Evolutionary conservation across 2,329 filamentous ascomycete genomes (phyloP).

Genomic region (Talaromyces sp.): DNA sequence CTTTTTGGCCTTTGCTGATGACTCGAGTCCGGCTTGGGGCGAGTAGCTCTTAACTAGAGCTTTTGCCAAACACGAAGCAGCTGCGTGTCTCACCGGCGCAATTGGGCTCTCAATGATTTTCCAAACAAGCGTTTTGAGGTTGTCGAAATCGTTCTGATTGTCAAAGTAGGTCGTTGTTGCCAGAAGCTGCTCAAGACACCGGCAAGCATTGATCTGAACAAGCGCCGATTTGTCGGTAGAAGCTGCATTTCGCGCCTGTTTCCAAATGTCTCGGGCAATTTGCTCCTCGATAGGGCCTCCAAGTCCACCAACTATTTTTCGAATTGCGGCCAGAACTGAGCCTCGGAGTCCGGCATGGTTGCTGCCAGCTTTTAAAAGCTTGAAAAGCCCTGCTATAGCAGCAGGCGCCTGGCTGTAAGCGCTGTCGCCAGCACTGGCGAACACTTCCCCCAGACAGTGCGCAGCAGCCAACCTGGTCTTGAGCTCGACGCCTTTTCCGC

Average conservation of each 20-base stretch:
- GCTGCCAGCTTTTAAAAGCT: slow-evolving; percentile 71
- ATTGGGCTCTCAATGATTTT: slow-evolving; percentile 79
- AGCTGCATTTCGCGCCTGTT: slow-evolving; percentile 73
- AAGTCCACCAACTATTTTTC: slow-evolving; percentile 71
- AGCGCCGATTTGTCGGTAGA: slow-evolving; percentile 75
- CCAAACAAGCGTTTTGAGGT: slow-evolving; percentile 73
- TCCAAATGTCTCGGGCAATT: slow-evolving; percentile 87
- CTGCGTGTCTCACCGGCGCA: slow-evolving; percentile 72
- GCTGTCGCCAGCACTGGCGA: slow-evolving; percentile 88
- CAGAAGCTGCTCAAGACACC: slow-evolving; percentile 69
- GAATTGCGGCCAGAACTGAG: slow-evolving; percentile 68
- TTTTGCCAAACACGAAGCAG: slow-evolving; percentile 77
- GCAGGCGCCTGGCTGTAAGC: slow-evolving; percentile 77
- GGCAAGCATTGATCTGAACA: slow-evolving; percentile 72
- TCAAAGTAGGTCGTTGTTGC: slow-evolving; percentile 75
- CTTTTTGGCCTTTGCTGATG: slow-evolving; percentile 59
- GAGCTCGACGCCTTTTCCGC: slow-evolving; percentile 68
- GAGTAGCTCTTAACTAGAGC: slow-evolving; percentile 78
- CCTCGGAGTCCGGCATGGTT: slow-evolving; percentile 78
- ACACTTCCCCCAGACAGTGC: slow-evolving; percentile 81
- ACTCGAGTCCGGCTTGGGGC: slow-evolving; percentile 49
- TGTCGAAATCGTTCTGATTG: slow-evolving; percentile 85
- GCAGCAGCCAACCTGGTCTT: slow-evolving; percentile 82
- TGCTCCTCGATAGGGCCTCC: slow-evolving; percentile 73
- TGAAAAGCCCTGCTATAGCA: slow-evolving; percentile 66